Evolutionary conservation across 768 basidiomycete genomes (phyloP), one percentile per base, ranked within the genome.

Genomic region (Asterophora lycoperdoides): DNA sequence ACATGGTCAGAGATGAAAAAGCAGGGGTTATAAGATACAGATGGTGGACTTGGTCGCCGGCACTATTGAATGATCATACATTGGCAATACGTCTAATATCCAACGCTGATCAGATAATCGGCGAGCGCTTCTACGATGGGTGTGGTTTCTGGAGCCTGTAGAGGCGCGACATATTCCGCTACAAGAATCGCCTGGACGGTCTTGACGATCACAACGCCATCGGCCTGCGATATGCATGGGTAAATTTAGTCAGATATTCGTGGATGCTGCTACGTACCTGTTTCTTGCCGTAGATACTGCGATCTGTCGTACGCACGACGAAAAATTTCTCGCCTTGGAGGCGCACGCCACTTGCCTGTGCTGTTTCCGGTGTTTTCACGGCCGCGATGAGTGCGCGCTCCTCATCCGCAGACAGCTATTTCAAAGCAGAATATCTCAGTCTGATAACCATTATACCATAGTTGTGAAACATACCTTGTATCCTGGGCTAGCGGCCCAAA

Each of bases 131-230:
- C 82, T 34, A 87, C 87, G 32, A 88, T 55, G 13, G 75, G 60
- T 17, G 80, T 85, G 14, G 78, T 73, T 63, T 94, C 93, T 13
- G 69, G 57, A 2, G 81, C 83, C 62, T 87, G 85, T 34, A 64
- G 60, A 0, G 90, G 90, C 5, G 74, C 69, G 0, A 51, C 51
- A 66, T 95, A 97, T 61, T 84, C 83, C 5, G 81, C 79, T 17
- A 96, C 82, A 44, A 97, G 73, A 48, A 95, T 71, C n/a, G 89
- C 91, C 60, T 89, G 86, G 52, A 77, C 85, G 14, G 91, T 94
- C 74, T 87, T 88, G 40, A 88, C 83, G 50, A 93, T 59, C 53
- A 83, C 64, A 32, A 73, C 79, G 1, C 94, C 93, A 63, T 89
- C 81, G 17, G 74, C 76, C 92, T 94, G 60, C 28, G 9, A 28